Percentiles rank a stretch among this genome's conserved stretches.
Evolutionary conservation across 345 rosid genomes (phyloP).

Genomic region (Salix brachista): DNA sequence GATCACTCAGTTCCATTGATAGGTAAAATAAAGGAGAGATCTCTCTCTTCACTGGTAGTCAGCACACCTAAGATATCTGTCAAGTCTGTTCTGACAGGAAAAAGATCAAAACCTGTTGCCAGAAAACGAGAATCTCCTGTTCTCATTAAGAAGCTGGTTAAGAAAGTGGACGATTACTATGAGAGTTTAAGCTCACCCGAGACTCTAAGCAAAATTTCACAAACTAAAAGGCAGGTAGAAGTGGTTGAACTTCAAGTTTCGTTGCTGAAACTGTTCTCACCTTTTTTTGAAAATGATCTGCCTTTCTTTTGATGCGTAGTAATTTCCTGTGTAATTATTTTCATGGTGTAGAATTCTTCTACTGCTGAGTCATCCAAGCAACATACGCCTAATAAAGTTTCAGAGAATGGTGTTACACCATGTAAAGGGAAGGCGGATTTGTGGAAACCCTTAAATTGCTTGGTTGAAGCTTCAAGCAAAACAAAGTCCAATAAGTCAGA

Average conservation of each 20-base stretch:
- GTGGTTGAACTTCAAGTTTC: background rate
- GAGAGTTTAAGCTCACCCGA: constrained; percentile 17
- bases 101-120: constrained; percentile 22
- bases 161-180: constrained; percentile 16
- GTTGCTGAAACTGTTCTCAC: background rate
- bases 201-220: constrained; percentile 18
- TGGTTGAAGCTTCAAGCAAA: constrained; percentile 26
- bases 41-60: constrained; percentile 31
- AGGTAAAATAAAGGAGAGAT: constrained; percentile 36
- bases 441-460: constrained; percentile 28
- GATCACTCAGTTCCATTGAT: constrained; percentile 2
- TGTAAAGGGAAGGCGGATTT: constrained; percentile 24
- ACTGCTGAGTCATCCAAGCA: constrained; percentile 25
- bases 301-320: background rate
- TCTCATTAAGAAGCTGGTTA: constrained; percentile 3
- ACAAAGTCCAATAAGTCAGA: constrained; percentile 19
- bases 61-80: constrained; percentile 19
- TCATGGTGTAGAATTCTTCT: constrained; percentile 18
- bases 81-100: constrained; percentile 14
- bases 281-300: background rate
- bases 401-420: constrained; percentile 3
- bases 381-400: constrained; percentile 4
- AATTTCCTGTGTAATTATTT: background rate
- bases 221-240: constrained; percentile 31
- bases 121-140: constrained; percentile 12